These are phyloP conservation scores for Psilocybe tampanensis DNA, from an alignment of 768 basidiomycete species.

Conservation along the genomic window DNA sequence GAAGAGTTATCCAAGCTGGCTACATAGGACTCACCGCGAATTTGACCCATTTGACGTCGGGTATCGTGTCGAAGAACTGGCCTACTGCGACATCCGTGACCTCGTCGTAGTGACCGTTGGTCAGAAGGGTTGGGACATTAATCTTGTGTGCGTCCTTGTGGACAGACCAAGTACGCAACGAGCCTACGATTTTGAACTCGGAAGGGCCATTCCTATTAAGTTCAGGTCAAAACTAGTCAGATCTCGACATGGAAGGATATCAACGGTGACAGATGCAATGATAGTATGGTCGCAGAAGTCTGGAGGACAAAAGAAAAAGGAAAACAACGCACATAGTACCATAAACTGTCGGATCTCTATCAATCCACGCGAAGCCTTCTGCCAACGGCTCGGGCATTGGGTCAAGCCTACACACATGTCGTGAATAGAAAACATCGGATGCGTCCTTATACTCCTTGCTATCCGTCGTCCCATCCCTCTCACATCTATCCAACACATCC, in stretches of 20 bases:
- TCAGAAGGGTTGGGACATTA: conserved; percentile 37
- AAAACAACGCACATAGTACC: conserved; percentile 41
- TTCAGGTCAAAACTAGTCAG: not conserved
- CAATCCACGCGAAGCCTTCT: conserved; percentile 32
- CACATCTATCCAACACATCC: conserved; percentile 44
- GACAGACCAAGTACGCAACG: conserved; percentile 49
- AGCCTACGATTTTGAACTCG: conserved; percentile 37
- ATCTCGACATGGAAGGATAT: too few species aligned
- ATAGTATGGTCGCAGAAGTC: too few species aligned
- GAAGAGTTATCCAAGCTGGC: not conserved
- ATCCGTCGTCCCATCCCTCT: conserved; percentile 44
- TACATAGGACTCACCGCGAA: conserved; percentile 24
- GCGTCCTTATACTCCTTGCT: conserved; percentile 47
- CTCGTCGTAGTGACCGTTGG: conserved; percentile 45
- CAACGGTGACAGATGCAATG: too few species aligned
- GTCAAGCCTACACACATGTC: conserved; percentile 44
- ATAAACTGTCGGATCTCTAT: conserved; percentile 50
- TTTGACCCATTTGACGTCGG: conserved; percentile 46
- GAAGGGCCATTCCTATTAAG: conserved; percentile 40
- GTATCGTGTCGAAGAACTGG: conserved; percentile 41
- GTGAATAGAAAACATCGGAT: conserved; percentile 41
- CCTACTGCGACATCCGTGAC: conserved; percentile 37
- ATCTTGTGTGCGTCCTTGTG: conserved; percentile 46
- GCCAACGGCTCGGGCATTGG: conserved; percentile 45
- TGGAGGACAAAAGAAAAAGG: not conserved